A percentile compares a stretch with the other conserved stretches of the same genome.
Conservation (phyloP, 805 yeast species). For the Yamadazyma akitaensis region DNA sequence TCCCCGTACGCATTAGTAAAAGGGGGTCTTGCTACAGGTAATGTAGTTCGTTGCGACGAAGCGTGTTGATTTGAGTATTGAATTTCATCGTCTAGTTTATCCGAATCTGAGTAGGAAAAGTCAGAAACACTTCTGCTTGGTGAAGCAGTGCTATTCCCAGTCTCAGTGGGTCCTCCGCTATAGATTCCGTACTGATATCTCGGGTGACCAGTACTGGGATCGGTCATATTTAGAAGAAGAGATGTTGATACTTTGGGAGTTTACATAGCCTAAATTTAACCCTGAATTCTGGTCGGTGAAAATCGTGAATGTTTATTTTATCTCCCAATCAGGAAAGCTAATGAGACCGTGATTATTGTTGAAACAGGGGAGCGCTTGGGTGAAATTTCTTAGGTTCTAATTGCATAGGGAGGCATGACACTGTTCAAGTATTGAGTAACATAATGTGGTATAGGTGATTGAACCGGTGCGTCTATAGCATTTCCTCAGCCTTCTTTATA, state of each 20-base stretch:
- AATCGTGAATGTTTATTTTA: not conserved
- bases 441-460: too few species aligned
- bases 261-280: too few species aligned
- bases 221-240: not conserved
- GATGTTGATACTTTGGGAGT: not conserved
- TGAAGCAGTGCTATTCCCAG: not conserved
- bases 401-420: not conserved
- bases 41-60: not conserved
- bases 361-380: not conserved
- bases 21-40: not conserved
- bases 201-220: not conserved
- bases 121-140: slow-evolving; percentile 2
- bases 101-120: slow-evolving; percentile 14
- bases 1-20: not conserved
- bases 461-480: too few species aligned
- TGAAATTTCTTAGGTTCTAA: not conserved
- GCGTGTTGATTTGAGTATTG: not conserved
- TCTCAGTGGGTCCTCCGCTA: not conserved
- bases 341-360: not conserved
- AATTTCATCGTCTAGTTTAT: not conserved
- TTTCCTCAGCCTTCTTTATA: too few species aligned
- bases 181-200: not conserved
- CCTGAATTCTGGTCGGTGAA: too few species aligned
- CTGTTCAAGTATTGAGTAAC: too few species aligned
- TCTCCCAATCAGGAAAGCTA: slow-evolving; percentile 3